These are phyloP conservation scores for Xerophyta viscosa DNA, from an alignment of 106 monocot genomes.

Conservation along the genomic window DNA sequence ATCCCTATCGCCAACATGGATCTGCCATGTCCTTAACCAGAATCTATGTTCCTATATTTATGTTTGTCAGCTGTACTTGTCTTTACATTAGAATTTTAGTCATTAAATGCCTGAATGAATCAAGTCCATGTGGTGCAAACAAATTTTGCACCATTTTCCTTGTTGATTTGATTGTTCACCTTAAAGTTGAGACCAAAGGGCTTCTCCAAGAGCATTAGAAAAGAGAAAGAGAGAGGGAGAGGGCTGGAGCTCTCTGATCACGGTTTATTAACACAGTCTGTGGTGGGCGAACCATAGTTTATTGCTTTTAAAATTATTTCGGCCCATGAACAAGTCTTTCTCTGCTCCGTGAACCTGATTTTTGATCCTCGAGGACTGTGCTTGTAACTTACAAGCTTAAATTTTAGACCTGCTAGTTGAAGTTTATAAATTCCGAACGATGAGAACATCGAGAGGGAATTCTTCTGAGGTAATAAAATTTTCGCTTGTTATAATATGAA, in stretches of 20 bases:
- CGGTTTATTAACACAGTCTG: not conserved
- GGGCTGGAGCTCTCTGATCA: too few species aligned
- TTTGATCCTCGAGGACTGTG: not conserved
- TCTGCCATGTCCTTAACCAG: not conserved
- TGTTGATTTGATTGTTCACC: not conserved
- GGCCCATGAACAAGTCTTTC: too few species aligned
- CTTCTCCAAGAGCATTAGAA: too few species aligned
- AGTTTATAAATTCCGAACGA: not conserved
- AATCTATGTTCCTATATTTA: not conserved
- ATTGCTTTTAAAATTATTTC: too few species aligned
- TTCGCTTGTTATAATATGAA: not conserved
- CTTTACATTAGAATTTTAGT: not conserved
- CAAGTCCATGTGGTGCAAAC: slow-evolving; percentile 4
- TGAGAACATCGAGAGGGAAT: slow-evolving; percentile 1
- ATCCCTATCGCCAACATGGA: not conserved
- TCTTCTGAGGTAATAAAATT: slow-evolving; percentile 3
- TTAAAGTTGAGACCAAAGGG: too few species aligned
- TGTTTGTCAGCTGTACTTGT: not conserved
- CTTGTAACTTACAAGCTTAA: not conserved
- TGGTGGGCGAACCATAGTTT: too few species aligned
- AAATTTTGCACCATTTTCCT: not conserved
- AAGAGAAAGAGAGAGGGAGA: too few species aligned
- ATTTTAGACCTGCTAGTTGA: too few species aligned
- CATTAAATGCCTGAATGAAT: not conserved
- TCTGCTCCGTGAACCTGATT: too few species aligned